Percentiles rank a stretch among this genome's conserved stretches.
phyloP scores from a whole-genome alignment of 2,329 filamentous ascomycete genomes.

The Cladophialophora bantiana region DNA sequence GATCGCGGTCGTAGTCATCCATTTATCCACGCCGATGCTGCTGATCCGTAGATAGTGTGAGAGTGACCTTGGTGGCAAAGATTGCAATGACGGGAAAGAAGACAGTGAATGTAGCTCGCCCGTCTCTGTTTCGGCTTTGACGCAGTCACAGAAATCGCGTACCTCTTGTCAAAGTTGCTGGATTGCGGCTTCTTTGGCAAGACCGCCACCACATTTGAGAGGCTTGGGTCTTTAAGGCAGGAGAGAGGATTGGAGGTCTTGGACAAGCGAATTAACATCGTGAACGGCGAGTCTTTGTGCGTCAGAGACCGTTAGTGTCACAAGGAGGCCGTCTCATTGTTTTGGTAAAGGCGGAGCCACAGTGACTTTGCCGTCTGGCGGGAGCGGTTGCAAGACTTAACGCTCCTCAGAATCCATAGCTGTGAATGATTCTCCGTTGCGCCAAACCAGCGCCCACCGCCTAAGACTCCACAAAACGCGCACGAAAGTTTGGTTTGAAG shows the following conservation, averaged over 20 bases:
- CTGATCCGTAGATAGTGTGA: too few relatives aligned
- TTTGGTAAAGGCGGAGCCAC: neutral
- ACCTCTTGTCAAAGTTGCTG: neutral
- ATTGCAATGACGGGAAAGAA: neutral
- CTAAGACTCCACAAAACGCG: neutral
- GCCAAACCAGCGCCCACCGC: too few relatives aligned
- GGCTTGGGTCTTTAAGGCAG: neutral
- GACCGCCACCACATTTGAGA: neutral
- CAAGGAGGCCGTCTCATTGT: neutral
- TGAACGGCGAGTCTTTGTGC: neutral
- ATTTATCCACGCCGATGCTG: too few relatives aligned
- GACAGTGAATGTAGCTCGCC: neutral
- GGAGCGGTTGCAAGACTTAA: neutral
- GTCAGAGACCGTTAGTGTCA: neutral
- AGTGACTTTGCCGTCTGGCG: neutral
- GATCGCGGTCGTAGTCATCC: too few relatives aligned
- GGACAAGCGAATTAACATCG: too few relatives aligned
- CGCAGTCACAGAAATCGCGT: neutral
- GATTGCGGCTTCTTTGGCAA: neutral
- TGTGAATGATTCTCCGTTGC: neutral
- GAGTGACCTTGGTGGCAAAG: neutral
- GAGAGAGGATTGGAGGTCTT: neutral
- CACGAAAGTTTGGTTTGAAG: neutral
- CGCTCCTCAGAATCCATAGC: neutral
- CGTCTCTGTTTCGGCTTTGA: neutral